Evolutionary conservation across 805 yeast species (phyloP).

Genomic region (Saturnispora serradocipensis): DNA sequence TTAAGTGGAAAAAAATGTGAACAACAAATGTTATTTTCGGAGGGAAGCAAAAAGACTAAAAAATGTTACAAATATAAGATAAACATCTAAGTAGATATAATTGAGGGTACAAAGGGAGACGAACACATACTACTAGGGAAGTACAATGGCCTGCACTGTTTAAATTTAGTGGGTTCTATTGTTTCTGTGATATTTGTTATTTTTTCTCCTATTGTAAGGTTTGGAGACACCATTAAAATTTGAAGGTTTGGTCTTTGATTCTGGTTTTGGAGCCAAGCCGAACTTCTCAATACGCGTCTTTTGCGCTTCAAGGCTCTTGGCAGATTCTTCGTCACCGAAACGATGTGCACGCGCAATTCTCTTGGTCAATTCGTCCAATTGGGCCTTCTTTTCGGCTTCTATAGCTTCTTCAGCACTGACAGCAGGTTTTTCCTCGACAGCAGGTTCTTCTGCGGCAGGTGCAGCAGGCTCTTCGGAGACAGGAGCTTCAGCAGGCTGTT

Average conservation of each 20-base stretch:
- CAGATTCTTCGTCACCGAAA: slow-evolving; percentile 55
- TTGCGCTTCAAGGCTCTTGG: slow-evolving; percentile 48
- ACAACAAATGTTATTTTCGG: not conserved
- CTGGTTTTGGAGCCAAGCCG: slow-evolving; percentile 48
- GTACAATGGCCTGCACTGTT: slow-evolving; percentile 1
- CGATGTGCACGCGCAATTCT: slow-evolving; percentile 67
- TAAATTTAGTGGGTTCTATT: not conserved
- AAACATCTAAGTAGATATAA: not conserved
- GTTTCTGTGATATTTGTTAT: not conserved
- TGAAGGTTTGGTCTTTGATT: not conserved
- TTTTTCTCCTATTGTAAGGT: not conserved
- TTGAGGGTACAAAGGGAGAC: not conserved
- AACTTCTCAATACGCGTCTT: slow-evolving; percentile 72
- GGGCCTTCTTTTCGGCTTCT: slow-evolving; percentile 63
- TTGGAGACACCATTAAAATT: not conserved
- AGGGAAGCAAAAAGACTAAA: not conserved
- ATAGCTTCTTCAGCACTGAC: slow-evolving; percentile 33
- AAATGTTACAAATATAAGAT: not conserved
- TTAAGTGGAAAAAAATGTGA: not conserved
- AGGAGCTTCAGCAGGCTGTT: slow-evolving; percentile 10
- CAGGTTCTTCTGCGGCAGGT: slow-evolving; percentile 13
- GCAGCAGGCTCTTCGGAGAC: not conserved
- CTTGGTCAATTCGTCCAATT: slow-evolving; percentile 55
- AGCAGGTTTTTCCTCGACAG: slow-evolving; percentile 21
- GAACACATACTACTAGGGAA: not conserved